Conservation (phyloP, 257 asterid species). For the Nemophila menziesii region DNA sequence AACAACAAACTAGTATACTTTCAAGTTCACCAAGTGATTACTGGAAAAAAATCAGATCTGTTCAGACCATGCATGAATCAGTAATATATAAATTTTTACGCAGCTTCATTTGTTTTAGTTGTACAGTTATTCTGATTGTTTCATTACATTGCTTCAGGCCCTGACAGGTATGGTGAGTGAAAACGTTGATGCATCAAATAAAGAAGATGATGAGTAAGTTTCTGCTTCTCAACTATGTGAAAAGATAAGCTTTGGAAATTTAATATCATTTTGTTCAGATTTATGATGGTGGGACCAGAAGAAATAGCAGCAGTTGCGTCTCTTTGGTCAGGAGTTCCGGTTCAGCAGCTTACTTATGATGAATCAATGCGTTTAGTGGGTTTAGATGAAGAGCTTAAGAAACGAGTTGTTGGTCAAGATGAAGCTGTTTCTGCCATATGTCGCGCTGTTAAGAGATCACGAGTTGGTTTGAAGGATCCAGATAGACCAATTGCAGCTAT, state of each 20-base stretch:
- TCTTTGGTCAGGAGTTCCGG: slow-evolving; percentile 87
- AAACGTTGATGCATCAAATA: slow-evolving; percentile 23
- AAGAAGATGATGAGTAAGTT: slow-evolving; percentile 63
- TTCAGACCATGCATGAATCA: slow-evolving; percentile 66
- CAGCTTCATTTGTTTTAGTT: background rate
- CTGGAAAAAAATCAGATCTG: slow-evolving; percentile 86
- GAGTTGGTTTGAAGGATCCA: slow-evolving; percentile 91
- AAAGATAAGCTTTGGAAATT: slow-evolving; percentile 10
- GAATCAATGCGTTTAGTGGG: slow-evolving; percentile 68
- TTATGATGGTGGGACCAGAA: slow-evolving; percentile 62
- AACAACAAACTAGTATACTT: slow-evolving; percentile 55
- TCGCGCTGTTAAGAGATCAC: slow-evolving; percentile 94
- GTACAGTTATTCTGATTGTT: slow-evolving; percentile 9
- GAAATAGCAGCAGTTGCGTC: slow-evolving; percentile 95
- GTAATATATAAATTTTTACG: slow-evolving; percentile 16
- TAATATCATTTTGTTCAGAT: slow-evolving; percentile 28
- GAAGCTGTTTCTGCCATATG: slow-evolving; percentile 86
- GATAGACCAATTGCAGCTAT: slow-evolving; percentile 92
- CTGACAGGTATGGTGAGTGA: slow-evolving; percentile 32
- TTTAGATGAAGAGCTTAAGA: slow-evolving; percentile 77
- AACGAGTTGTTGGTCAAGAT: slow-evolving; percentile 94
- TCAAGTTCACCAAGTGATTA: slow-evolving; percentile 63
- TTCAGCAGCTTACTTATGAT: slow-evolving; percentile 69
- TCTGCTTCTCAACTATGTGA: slow-evolving; percentile 11
- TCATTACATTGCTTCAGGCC: slow-evolving; percentile 29